A percentile compares a stretch with the other conserved stretches of the same genome.
Conservation (phyloP, 768 basidiomycete genomes). For the Mycena amicta region DNA sequence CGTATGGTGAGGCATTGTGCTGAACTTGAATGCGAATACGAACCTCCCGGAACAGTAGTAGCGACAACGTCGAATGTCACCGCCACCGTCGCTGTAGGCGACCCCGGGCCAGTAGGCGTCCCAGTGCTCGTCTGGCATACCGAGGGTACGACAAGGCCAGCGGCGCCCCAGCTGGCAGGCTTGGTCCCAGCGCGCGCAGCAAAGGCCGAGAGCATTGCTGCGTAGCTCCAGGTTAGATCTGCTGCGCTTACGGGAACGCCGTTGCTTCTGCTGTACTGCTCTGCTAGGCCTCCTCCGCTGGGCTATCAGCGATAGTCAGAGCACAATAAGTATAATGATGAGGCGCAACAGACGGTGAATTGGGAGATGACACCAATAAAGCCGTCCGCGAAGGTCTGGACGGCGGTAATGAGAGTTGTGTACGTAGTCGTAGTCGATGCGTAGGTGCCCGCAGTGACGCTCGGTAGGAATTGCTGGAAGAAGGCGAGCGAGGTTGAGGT, state of each 20-base stretch:
- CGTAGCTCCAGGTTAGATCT: slow-evolving; percentile 80
- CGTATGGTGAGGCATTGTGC: neutral
- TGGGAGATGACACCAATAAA: slow-evolving; percentile 58
- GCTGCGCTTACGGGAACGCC: slow-evolving; percentile 60
- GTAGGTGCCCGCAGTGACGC: slow-evolving; percentile 56
- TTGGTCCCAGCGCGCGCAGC: slow-evolving; percentile 50
- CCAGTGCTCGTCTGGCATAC: slow-evolving; percentile 38
- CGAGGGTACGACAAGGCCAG: slow-evolving; percentile 50
- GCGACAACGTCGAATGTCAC: slow-evolving; percentile 68
- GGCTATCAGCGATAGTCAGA: slow-evolving; percentile 34
- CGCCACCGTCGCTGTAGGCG: slow-evolving; percentile 36
- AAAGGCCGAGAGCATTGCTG: slow-evolving; percentile 61
- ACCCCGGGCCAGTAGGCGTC: slow-evolving; percentile 31
- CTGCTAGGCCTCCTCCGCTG: slow-evolving; percentile 56
- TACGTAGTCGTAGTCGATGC: slow-evolving; percentile 48
- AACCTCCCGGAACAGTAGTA: slow-evolving; percentile 61
- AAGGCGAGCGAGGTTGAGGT: slow-evolving; percentile 67
- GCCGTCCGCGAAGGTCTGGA: slow-evolving; percentile 65
- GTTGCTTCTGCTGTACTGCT: slow-evolving; percentile 56
- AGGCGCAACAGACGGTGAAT: slow-evolving; percentile 43
- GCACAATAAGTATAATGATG: neutral
- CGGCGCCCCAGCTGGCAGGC: slow-evolving; percentile 67
- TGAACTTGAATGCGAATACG: slow-evolving; percentile 22
- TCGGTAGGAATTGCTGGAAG: slow-evolving; percentile 61
- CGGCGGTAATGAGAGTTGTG: slow-evolving; percentile 46